These are phyloP conservation scores for Biancaea sappan DNA, from an alignment of 306 rosid genomes.

Conservation along the genomic window DNA sequence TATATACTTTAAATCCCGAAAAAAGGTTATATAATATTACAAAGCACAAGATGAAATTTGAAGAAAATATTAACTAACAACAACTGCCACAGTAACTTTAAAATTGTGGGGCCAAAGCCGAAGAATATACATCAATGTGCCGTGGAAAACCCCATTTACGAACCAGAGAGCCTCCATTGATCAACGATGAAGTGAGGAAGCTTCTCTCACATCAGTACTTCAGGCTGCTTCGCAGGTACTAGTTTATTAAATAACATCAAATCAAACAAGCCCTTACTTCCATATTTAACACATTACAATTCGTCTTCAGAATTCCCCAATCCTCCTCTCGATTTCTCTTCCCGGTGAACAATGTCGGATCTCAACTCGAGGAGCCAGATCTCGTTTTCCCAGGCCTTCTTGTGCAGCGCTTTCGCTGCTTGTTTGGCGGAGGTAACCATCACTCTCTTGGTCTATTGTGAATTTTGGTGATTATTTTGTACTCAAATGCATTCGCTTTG, in stretches of 20 bases:
- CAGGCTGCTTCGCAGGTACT: constrained; percentile 39
- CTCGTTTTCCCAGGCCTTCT: constrained; percentile 66
- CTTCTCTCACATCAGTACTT: constrained; percentile 26
- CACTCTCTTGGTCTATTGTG: background rate
- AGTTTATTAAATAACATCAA: background rate
- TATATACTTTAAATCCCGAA: background rate
- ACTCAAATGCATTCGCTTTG: background rate
- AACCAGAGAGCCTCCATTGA: constrained; percentile 35
- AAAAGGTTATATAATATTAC: background rate
- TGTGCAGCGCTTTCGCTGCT: constrained; percentile 96
- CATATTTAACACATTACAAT: background rate
- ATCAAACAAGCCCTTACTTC: constrained; percentile 5
- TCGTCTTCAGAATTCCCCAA: constrained; percentile 8
- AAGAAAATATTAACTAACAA: background rate
- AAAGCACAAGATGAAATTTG: background rate
- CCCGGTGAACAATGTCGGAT: constrained; percentile 65
- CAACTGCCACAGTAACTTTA: background rate
- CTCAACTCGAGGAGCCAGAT: constrained; percentile 65
- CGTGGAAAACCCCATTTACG: constrained; percentile 9
- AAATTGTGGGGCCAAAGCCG: background rate
- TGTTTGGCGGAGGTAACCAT: constrained; percentile 84
- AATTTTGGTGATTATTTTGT: background rate
- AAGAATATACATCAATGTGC: no score
- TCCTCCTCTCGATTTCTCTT: constrained; percentile 13
- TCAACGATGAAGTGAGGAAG: constrained; percentile 19